phyloP scores from a whole-genome alignment of 1,139 yeast species.

The Nakaseomyces sp. region DNA sequence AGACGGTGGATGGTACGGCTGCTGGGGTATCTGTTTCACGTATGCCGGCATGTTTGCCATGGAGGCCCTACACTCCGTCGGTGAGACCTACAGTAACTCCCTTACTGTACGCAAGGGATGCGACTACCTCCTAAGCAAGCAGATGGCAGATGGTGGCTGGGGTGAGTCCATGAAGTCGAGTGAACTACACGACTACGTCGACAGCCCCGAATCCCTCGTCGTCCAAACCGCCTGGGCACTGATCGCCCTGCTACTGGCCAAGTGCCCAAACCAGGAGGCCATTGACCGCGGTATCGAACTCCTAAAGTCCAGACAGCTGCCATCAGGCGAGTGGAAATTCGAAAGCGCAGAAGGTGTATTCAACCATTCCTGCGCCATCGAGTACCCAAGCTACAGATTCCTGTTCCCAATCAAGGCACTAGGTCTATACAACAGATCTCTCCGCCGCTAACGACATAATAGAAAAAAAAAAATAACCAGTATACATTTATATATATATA shows the following conservation, averaged over 20 bases:
- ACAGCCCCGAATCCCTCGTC: conserved; percentile 53
- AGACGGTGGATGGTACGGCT: conserved; percentile 98
- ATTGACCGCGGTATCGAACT: conserved; percentile 57
- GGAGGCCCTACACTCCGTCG: conserved; percentile 76
- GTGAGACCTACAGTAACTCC: conserved; percentile 53
- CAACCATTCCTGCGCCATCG: conserved; percentile 90
- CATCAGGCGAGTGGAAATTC: conserved; percentile 77
- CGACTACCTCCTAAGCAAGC: conserved; percentile 70
- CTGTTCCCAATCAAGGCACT: conserved; percentile 88
- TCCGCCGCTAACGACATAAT: too few species aligned
- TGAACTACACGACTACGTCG: conserved; percentile 68
- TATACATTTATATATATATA: too few species aligned
- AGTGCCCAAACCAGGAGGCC: conserved; percentile 62
- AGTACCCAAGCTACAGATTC: conserved; percentile 88
- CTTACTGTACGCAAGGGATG: conserved; percentile 65
- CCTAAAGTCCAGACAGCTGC: conserved; percentile 57
- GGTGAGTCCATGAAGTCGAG: conserved; percentile 80
- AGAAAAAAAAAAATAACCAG: too few species aligned
- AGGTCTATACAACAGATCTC: conserved; percentile 48
- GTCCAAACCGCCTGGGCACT: conserved; percentile 94
- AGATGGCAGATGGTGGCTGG: conserved; percentile 92
- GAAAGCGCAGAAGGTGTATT: conserved; percentile 93
- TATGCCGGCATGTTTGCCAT: conserved; percentile 98
- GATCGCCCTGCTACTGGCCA: conserved; percentile 71
- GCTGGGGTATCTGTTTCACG: conserved; percentile 96